A percentile compares a stretch with the other conserved stretches of the same genome.
Conservation (phyloP, 2,329 filamentous ascomycete species). For the Aspergillus sp. region DNA sequence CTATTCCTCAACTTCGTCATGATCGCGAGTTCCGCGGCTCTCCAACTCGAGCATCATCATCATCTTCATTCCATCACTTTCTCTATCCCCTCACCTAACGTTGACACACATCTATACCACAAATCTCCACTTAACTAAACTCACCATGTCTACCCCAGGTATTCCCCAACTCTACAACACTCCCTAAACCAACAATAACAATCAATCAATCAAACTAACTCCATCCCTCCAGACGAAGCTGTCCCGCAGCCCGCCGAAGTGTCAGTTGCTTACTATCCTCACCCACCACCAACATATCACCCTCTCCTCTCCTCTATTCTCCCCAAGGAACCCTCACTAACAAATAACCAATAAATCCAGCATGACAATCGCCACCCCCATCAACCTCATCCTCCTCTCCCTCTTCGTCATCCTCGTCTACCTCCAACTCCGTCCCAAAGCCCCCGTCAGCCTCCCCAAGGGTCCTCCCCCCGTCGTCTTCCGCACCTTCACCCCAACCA, state of each 20-base stretch:
- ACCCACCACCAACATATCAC: too few species aligned
- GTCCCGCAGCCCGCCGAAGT: constrained; percentile 38
- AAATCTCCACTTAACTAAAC: background rate
- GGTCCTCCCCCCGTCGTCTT: constrained; percentile 73
- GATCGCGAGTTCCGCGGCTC: background rate
- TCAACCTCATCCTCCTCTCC: constrained; percentile 63
- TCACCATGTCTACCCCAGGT: constrained; percentile 25
- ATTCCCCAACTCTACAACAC: background rate
- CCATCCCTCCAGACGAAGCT: constrained; percentile 23
- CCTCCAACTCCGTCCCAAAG: constrained; percentile 59
- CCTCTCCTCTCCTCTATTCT: too few species aligned
- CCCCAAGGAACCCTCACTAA: background rate
- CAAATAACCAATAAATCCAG: constrained; percentile 34
- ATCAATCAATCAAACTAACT: constrained; percentile 15
- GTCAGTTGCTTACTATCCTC: constrained; percentile 29
- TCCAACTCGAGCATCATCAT: constrained; percentile 4
- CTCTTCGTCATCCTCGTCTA: constrained; percentile 61
- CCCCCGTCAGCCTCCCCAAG: constrained; percentile 54
- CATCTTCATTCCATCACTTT: background rate
- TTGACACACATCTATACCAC: background rate
- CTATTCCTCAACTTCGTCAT: background rate
- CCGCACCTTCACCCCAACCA: constrained; percentile 79
- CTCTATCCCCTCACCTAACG: background rate
- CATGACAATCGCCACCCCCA: constrained; percentile 58
- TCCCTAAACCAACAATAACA: background rate